Conservation (phyloP, 2,329 filamentous ascomycete genomes). For the Beauveria brongniartii region DNA sequence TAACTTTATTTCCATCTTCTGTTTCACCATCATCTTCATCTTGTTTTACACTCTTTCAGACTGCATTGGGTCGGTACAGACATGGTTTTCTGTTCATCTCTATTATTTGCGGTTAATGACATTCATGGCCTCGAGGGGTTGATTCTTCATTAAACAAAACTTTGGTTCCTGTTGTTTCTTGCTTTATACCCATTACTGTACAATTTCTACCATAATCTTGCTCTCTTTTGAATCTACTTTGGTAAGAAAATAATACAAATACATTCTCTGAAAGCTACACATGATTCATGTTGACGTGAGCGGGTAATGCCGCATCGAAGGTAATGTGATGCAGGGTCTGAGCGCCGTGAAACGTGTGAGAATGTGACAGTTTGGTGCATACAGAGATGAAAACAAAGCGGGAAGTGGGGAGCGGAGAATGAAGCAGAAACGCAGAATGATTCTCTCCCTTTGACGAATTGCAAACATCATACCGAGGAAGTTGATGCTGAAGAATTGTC, state of each 20-base stretch:
- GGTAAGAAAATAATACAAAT: neutral
- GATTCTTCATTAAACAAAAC: neutral
- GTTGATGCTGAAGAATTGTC: no score
- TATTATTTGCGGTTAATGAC: neutral
- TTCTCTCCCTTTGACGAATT: no score
- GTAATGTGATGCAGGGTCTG: no score
- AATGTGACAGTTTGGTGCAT: no score
- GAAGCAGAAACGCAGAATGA: no score
- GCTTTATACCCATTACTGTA: slow-evolving; percentile 7
- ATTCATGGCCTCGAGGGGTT: slow-evolving; percentile 8
- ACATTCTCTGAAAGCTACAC: neutral
- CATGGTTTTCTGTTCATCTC: neutral
- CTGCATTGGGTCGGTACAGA: slow-evolving; percentile 5
- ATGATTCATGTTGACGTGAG: neutral
- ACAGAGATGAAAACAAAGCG: no score
- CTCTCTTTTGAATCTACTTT: neutral
- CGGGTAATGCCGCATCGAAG: no score
- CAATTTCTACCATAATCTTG: neutral
- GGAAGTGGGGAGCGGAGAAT: no score
- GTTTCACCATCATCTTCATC: neutral
- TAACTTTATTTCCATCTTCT: neutral
- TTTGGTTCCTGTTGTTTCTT: slow-evolving; percentile 1
- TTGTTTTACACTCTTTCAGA: neutral
- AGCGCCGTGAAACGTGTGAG: no score
- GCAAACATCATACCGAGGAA: no score